phyloP scores from a whole-genome alignment of 306 rosid genomes.

The Pterocarpus santalinus region DNA sequence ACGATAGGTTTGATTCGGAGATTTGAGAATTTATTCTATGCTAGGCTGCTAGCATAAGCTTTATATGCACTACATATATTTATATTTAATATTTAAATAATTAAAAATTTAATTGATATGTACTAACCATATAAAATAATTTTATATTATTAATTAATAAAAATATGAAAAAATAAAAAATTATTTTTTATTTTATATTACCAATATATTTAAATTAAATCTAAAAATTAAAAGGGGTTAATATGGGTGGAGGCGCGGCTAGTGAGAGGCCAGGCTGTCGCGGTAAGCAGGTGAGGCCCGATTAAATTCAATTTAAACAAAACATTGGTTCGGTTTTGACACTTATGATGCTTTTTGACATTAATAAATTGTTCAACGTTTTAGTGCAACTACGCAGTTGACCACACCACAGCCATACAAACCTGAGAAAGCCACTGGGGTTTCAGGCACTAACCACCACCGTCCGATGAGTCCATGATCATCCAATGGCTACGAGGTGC shows the following conservation, averaged over 20 bases:
- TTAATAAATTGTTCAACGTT: conserved; percentile 15
- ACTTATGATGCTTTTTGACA: conserved; percentile 1
- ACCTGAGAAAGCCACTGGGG: not conserved
- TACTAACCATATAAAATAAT: too few species aligned
- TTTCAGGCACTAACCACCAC: not conserved
- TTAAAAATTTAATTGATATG: too few species aligned
- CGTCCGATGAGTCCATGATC: conserved; percentile 24
- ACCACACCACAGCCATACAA: conserved; percentile 35
- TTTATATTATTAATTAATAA: too few species aligned
- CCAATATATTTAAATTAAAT: too few species aligned
- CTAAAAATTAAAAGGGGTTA: not conserved
- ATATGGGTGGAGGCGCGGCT: not conserved
- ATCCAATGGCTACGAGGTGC: conserved; percentile 46
- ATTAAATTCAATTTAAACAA: not conserved
- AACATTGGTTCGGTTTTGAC: conserved; percentile 20
- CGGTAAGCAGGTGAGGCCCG: not conserved
- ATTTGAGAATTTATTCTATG: not conserved
- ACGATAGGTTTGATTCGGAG: not conserved
- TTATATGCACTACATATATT: too few species aligned
- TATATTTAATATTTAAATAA: too few species aligned
- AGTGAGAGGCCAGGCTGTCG: not conserved
- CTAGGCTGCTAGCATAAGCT: not conserved
- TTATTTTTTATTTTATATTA: too few species aligned
- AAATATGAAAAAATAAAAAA: too few species aligned
- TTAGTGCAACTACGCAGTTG: conserved; percentile 38